These are phyloP conservation scores for Gymnopilus dilepis DNA, from an alignment of 768 basidiomycete species.

Conservation along the genomic window DNA sequence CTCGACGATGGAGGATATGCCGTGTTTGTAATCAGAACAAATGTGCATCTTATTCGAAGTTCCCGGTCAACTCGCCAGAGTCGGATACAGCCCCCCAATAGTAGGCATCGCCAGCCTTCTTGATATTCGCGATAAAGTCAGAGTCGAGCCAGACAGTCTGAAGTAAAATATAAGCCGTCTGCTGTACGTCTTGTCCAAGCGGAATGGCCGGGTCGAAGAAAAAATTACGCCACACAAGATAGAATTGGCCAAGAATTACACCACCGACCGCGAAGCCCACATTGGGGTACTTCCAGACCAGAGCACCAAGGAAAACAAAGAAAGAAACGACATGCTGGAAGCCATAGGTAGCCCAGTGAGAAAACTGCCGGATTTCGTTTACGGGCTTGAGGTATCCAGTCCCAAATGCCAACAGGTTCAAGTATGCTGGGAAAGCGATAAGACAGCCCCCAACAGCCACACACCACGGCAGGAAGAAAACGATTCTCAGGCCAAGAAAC, in stretches of 20 bases:
- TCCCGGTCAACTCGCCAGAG: too few relatives aligned
- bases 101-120: slow-evolving; percentile 24
- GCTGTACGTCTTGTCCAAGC: slow-evolving; percentile 47
- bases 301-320: slow-evolving; percentile 31
- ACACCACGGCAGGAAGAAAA: slow-evolving; percentile 52
- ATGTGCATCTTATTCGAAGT: neutral
- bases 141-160: slow-evolving; percentile 32
- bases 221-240: slow-evolving; percentile 44
- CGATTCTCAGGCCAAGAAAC: slow-evolving; percentile 27
- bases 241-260: slow-evolving; percentile 33
- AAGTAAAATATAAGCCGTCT: slow-evolving; percentile 41
- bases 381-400: slow-evolving; percentile 36
- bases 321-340: slow-evolving; percentile 45
- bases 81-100: slow-evolving; percentile 10
- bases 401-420: slow-evolving; percentile 42
- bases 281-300: slow-evolving; percentile 35
- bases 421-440: slow-evolving; percentile 39
- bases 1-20: too few relatives aligned
- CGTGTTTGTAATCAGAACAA: neutral
- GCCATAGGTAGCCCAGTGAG: slow-evolving; percentile 45
- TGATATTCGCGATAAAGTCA: slow-evolving; percentile 22
- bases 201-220: slow-evolving; percentile 36
- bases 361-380: slow-evolving; percentile 43
- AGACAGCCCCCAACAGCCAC: slow-evolving; percentile 48
- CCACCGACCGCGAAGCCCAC: slow-evolving; percentile 31